These are phyloP conservation scores for Bocquillonia castaneifolia DNA, from an alignment of 441 rosid species.

Conservation along the genomic window DNA sequence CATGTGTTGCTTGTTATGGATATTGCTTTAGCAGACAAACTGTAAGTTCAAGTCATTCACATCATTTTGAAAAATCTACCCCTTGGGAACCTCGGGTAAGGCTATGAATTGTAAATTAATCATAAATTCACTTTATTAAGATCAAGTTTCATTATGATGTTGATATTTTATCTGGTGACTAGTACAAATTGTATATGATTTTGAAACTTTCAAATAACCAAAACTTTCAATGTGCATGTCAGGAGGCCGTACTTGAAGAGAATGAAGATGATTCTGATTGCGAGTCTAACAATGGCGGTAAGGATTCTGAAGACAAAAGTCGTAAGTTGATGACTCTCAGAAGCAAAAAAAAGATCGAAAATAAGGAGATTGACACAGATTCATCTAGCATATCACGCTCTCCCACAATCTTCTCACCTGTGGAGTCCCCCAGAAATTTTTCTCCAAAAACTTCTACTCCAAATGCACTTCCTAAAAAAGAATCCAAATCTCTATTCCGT, in stretches of 20 bases:
- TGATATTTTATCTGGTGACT: neutral
- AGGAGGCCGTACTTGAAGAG: slow-evolving; percentile 35
- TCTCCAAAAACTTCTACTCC: slow-evolving; percentile 30
- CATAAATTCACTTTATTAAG: too few species aligned
- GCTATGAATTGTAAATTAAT: neutral
- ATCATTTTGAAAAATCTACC: slow-evolving; percentile 31
- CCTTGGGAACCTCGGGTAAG: slow-evolving; percentile 38
- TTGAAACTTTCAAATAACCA: slow-evolving; percentile 10
- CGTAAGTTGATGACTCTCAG: slow-evolving; percentile 20
- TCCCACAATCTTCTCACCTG: slow-evolving; percentile 29
- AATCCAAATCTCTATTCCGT: slow-evolving; percentile 26
- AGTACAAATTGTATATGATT: neutral
- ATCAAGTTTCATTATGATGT: neutral
- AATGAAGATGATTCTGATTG: slow-evolving; percentile 29
- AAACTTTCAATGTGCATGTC: slow-evolving; percentile 17
- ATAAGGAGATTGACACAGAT: slow-evolving; percentile 21
- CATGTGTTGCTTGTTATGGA: neutral
- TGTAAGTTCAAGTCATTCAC: slow-evolving; percentile 24
- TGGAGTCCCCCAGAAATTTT: too few species aligned
- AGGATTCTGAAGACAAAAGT: slow-evolving; percentile 26
- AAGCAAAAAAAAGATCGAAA: slow-evolving; percentile 21
- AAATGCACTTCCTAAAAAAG: slow-evolving; percentile 25
- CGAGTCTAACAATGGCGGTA: slow-evolving; percentile 29
- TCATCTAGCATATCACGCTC: slow-evolving; percentile 24
- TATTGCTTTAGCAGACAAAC: slow-evolving; percentile 35